phyloP scores from a whole-genome alignment of 2,329 filamentous ascomycete genomes.

The Botrytis fabae region DNA sequence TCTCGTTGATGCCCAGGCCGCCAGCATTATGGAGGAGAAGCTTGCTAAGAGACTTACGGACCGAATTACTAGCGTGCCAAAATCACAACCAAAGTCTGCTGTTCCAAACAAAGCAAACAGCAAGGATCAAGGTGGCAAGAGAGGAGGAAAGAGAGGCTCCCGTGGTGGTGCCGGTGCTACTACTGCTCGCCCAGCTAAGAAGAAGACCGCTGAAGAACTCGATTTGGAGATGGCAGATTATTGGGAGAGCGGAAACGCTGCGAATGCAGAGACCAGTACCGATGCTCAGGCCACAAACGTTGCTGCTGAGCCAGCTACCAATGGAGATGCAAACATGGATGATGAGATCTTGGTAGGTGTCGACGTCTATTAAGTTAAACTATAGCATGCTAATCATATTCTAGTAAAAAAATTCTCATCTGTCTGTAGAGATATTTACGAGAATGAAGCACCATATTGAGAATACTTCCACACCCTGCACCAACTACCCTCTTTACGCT shows the following conservation, averaged over 20 bases:
- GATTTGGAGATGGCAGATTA: slow-evolving; percentile 99
- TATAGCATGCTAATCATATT: not conserved
- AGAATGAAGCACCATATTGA: not conserved
- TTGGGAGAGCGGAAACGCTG: slow-evolving; percentile 58
- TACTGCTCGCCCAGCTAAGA: slow-evolving; percentile 66
- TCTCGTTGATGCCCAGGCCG: slow-evolving; percentile 74
- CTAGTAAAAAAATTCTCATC: not conserved
- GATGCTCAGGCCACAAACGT: slow-evolving; percentile 52
- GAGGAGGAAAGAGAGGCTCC: slow-evolving; percentile 44
- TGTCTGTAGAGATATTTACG: not conserved
- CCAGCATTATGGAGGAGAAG: slow-evolving; percentile 55
- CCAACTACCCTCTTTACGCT: slow-evolving; percentile 11
- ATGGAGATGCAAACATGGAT: slow-evolving; percentile 64
- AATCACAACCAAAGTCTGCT: slow-evolving; percentile 79
- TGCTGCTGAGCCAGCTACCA: slow-evolving; percentile 36
- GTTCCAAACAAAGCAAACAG: slow-evolving; percentile 72
- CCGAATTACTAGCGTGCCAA: slow-evolving; percentile 67
- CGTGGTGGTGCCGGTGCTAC: slow-evolving; percentile 47
- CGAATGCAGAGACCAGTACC: slow-evolving; percentile 49
- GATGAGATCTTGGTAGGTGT: slow-evolving; percentile 54
- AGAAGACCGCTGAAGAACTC: slow-evolving; percentile 94
- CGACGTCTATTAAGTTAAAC: no score
- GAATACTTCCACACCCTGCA: slow-evolving; percentile 4
- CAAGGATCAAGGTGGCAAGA: slow-evolving; percentile 48
- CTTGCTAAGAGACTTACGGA: slow-evolving; percentile 76